phyloP scores from a whole-genome alignment of 2,329 filamentous ascomycete species.

The Ceratocystis lukuohia region DNA sequence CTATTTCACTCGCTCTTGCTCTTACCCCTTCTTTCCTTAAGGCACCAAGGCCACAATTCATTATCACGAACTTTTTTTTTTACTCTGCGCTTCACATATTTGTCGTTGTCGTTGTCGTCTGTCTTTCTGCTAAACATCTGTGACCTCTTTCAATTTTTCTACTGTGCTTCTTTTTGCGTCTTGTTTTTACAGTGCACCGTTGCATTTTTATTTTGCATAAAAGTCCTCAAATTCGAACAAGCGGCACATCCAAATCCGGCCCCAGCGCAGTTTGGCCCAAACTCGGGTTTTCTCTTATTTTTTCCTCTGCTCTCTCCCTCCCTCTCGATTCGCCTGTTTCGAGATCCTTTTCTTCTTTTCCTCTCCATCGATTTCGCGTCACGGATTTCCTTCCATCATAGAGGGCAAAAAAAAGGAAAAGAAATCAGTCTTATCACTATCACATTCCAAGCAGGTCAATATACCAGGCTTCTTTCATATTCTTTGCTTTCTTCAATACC shows the following conservation, averaged over 20 bases:
- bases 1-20: neutral
- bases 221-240: conserved; percentile 8
- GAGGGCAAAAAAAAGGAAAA: neutral
- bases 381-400: neutral
- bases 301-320: neutral
- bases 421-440: neutral
- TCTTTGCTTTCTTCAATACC: neutral
- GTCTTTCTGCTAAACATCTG: neutral
- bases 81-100: neutral
- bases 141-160: neutral
- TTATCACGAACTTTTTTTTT: neutral
- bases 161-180: neutral
- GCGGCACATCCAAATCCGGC: conserved; percentile 7
- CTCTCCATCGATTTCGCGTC: neutral
- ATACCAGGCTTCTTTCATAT: neutral
- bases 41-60: neutral
- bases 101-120: neutral
- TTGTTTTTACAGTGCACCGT: neutral
- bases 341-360: neutral
- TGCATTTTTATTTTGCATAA: conserved; percentile 3
- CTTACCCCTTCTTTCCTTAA: neutral
- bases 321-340: neutral
- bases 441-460: neutral
- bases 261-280: conserved; percentile 8
- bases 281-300: conserved; percentile 5